Evolutionary conservation across 164 flowering plant species (phyloP), one percentile per base, ranked within the genome.

Genomic region (Nymphaea colorata): DNA sequence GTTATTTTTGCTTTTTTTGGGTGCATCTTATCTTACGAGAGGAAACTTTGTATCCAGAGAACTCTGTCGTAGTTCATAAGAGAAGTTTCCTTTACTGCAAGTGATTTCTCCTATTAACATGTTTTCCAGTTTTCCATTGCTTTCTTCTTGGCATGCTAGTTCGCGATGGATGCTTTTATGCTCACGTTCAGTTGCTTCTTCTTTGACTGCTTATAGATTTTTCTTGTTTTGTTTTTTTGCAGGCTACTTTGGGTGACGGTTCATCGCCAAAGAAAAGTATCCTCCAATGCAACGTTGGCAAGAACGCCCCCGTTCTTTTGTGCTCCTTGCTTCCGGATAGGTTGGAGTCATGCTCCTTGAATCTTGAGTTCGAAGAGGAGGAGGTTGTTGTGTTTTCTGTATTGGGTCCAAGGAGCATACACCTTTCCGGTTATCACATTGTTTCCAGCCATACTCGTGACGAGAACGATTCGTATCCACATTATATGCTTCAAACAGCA

Each of bases 161-260:
- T 55, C 16, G 59, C 10, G 59, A 16, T 16, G 16, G 10, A 55
- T 8, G 59, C 16, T 55, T 55, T 25, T 25, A 1, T 25, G 36
- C 36, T 8, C 12, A 4, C 3, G 41, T 4, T 5, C 43, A 42
- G 15, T 2, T 64, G 3, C 16, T 16, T 3, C 36, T 25, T 25
- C 36, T 25, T 25, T 25, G 36, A 25, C 36, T 25, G 36, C 5
- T 45, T 14, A 41, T 14, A 36, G 17, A 3, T 42, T 53, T 36
- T 3, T 36, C 6, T 41, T n/a, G 41, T 65, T n/a, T 25, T 45
- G 62, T 65, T 43, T 25, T 72, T 76, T 3, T 71, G 68, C 77
- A 95, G 99, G 99, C 98, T 8, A 87, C 96, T 2, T 69, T 92
- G 65, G 98, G 91, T 25, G 47, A n/a, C 60, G 93, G 93, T n/a